Evolutionary conservation across 2,329 filamentous ascomycete species (phyloP), one percentile per base, ranked within the genome.

Genomic region (Trichoderma breve): DNA sequence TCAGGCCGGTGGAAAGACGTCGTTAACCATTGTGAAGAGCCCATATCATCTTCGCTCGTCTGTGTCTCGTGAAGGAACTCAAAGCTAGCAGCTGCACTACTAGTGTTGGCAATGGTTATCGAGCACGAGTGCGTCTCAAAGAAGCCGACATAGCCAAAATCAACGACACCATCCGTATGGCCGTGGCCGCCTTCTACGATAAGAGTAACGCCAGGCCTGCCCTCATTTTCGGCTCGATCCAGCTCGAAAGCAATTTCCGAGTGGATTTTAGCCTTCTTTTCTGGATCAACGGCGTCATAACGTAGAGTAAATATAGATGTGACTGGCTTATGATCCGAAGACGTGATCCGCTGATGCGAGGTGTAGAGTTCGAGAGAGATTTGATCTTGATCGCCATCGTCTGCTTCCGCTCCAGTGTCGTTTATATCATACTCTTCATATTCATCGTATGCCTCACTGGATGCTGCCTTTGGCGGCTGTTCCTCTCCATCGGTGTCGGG

Each of bases 281-380:
- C 91, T 0, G 94, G 92, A 0, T 97, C 90, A 1, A 97, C 93
- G 0, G 93, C 92, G 74, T 98, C 93, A 78, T 96, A 98, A 58
- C 92, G 91, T 8, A 99, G 82, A 0, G 89, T 91, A 78, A 98
- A 98, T 1, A 95, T 84, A 1, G 94, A 93, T 72, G 91, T 89
- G 2, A 99, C 83, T 0, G 96, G 97, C 80, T 99, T 99, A 82
- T 99, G 96, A 77, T 99, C 96, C 0, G 95, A 98, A 0, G 95
- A 97, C 18, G 93, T 88, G 28, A 99, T 91, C 21, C 92, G 88
- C 80, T 98, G 96, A 77, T 98, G 93, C 0, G 95, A 95, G 0
- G 91, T 90, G 79, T 99, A 99, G 72, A 92, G 81, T 70, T 90
- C 87, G 39, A 90, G 81, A 30, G 81, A 80, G 74, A 91, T 86